phyloP scores from a whole-genome alignment of 345 rosid species.

The Litchi chinensis region DNA sequence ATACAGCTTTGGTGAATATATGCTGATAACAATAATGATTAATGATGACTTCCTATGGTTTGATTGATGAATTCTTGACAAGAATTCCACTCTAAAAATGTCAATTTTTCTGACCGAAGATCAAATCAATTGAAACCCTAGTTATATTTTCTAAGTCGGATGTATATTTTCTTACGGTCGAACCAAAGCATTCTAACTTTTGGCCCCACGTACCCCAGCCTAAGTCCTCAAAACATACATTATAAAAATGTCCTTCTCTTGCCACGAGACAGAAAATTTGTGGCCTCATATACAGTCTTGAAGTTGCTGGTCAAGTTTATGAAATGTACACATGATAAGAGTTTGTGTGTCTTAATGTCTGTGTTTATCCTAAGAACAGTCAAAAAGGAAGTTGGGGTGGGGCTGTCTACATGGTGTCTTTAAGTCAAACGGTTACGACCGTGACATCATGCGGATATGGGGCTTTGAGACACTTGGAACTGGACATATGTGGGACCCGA shows the following conservation, averaged over 20 bases:
- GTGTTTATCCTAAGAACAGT: slow-evolving; percentile 11
- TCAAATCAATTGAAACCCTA: slow-evolving; percentile 18
- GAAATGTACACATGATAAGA: background rate
- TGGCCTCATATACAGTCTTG: background rate
- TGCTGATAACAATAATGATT: slow-evolving; percentile 16
- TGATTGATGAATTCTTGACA: background rate
- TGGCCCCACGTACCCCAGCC: slow-evolving; percentile 2
- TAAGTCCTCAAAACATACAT: background rate
- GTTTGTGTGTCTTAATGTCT: background rate
- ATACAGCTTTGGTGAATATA: background rate
- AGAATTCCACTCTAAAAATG: slow-evolving; percentile 8
- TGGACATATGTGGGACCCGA: background rate
- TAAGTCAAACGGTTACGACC: slow-evolving; percentile 60
- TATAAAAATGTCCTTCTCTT: background rate
- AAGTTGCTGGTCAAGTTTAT: background rate
- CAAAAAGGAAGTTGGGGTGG: slow-evolving; percentile 19
- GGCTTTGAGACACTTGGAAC: slow-evolving; percentile 7
- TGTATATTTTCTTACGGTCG: background rate
- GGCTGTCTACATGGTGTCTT: slow-evolving; percentile 26
- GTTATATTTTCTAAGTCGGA: slow-evolving; percentile 4
- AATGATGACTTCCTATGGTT: slow-evolving; percentile 13
- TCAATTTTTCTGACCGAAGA: background rate
- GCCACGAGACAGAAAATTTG: background rate
- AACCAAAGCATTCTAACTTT: slow-evolving; percentile 9
- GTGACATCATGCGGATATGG: slow-evolving; percentile 50